Conservation (phyloP, 345 rosid species). For the Brassica nigra region DNA sequence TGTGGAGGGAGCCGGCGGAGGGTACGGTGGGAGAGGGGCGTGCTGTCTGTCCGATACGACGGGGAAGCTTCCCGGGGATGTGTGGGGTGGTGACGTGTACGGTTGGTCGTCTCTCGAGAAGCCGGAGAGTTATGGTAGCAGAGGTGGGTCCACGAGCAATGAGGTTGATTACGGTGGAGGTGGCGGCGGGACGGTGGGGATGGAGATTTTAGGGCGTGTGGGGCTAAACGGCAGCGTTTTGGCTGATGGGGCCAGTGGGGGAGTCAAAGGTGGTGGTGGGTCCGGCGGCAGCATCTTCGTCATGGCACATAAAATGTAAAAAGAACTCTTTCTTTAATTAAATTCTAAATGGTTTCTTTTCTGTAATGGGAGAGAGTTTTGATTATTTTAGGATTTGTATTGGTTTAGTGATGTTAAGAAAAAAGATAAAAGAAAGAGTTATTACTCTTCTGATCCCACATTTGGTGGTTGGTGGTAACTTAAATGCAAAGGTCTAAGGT, state of each 20-base stretch:
- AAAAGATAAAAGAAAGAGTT: neutral
- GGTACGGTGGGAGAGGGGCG: conserved; percentile 97
- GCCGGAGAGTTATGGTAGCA: conserved; percentile 80
- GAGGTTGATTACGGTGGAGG: conserved; percentile 90
- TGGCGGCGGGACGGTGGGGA: conserved; percentile 80
- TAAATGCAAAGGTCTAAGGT: neutral
- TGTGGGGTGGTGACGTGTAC: conserved; percentile 92
- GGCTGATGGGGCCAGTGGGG: conserved; percentile 92
- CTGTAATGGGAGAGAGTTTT: conserved; percentile 9
- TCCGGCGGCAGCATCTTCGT: conserved; percentile 91
- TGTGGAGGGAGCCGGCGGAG: conserved; percentile 89
- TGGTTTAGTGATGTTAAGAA: conserved; percentile 1
- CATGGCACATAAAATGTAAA: conserved; percentile 74
- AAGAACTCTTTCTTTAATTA: conserved; percentile 19
- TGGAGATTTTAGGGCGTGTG: conserved; percentile 48
- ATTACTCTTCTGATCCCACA: conserved; percentile 14
- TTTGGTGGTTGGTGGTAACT: conserved; percentile 23
- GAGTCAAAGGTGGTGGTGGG: conserved; percentile 93
- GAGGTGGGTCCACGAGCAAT: conserved; percentile 80
- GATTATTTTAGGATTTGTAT: conserved; percentile 1
- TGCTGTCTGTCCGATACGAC: conserved; percentile 61
- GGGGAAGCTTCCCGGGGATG: conserved; percentile 74
- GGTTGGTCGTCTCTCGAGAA: conserved; percentile 74
- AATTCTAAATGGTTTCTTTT: neutral
- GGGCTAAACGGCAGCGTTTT: conserved; percentile 61